Conservation (phyloP, 331 rosid species). For the Arachis monticola region DNA sequence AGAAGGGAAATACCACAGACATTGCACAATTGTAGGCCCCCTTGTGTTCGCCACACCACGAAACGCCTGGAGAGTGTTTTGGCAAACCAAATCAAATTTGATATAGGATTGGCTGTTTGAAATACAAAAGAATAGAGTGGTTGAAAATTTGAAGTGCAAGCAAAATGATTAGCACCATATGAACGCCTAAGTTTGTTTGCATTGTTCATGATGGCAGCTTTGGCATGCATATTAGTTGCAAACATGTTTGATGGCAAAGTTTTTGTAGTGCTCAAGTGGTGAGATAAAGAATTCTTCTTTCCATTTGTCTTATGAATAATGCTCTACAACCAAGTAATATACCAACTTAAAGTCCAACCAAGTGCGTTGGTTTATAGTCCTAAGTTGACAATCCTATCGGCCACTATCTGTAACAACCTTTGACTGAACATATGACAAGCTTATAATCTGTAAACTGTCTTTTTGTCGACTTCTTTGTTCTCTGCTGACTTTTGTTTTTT, state of each 20-base stretch:
- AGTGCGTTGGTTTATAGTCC: too few relatives aligned
- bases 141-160: background rate
- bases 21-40: slow-evolving; percentile 50
- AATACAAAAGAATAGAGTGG: background rate
- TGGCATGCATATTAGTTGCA: slow-evolving; percentile 29
- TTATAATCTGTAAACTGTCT: too few relatives aligned
- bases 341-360: too few relatives aligned
- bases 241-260: slow-evolving; percentile 37
- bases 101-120: slow-evolving; percentile 51
- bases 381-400: too few relatives aligned
- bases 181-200: slow-evolving; percentile 28
- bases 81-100: slow-evolving; percentile 50
- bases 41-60: slow-evolving; percentile 42
- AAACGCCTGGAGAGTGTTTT: slow-evolving; percentile 54
- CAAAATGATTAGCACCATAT: slow-evolving; percentile 38
- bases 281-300: background rate
- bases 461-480: too few relatives aligned
- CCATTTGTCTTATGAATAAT: slow-evolving; percentile 4
- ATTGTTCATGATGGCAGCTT: slow-evolving; percentile 17
- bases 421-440: too few relatives aligned
- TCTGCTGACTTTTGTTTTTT: too few relatives aligned
- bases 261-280: slow-evolving; percentile 30
- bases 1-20: slow-evolving; percentile 37
- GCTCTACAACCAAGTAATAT: too few relatives aligned
- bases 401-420: too few relatives aligned